Conservation (phyloP, 805 yeast species). For the Candida gorgasii region DNA sequence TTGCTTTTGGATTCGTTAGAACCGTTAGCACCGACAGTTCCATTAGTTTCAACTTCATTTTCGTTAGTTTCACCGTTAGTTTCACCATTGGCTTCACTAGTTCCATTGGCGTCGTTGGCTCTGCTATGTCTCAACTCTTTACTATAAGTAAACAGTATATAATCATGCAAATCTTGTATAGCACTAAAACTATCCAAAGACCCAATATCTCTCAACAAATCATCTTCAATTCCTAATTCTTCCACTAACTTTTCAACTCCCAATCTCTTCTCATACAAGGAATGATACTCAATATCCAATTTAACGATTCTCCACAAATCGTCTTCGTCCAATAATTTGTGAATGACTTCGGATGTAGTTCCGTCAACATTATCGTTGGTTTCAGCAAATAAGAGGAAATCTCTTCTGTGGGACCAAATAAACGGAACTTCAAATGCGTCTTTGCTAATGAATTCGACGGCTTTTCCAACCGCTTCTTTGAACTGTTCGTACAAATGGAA, state of each 20-base stretch:
- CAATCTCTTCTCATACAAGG: slow-evolving; percentile 71
- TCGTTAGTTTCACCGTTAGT: too few species aligned
- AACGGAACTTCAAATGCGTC: slow-evolving; percentile 91
- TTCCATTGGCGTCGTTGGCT: slow-evolving; percentile 8
- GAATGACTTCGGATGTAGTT: slow-evolving; percentile 34
- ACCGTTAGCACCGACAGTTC: slow-evolving; percentile 8
- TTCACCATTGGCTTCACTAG: slow-evolving; percentile 8
- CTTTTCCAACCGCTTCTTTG: slow-evolving; percentile 67
- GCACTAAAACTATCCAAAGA: slow-evolving; percentile 68
- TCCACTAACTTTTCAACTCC: slow-evolving; percentile 58
- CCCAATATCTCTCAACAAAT: slow-evolving; percentile 52
- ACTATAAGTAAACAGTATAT: slow-evolving; percentile 72
- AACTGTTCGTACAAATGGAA: slow-evolving; percentile 52
- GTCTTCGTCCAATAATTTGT: slow-evolving; percentile 66
- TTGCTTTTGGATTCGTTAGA: slow-evolving; percentile 29
- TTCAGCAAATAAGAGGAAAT: slow-evolving; percentile 66
- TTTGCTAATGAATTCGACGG: slow-evolving; percentile 67
- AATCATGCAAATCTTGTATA: slow-evolving; percentile 84
- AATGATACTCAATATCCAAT: slow-evolving; percentile 85
- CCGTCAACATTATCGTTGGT: slow-evolving; percentile 45
- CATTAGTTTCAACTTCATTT: slow-evolving; percentile 39
- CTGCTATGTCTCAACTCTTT: slow-evolving; percentile 53
- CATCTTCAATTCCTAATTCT: slow-evolving; percentile 57
- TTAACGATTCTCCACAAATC: slow-evolving; percentile 91
- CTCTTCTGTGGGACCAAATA: slow-evolving; percentile 94